Conservation (phyloP, 768 basidiomycete genomes). For the Cyathus striatus region DNA sequence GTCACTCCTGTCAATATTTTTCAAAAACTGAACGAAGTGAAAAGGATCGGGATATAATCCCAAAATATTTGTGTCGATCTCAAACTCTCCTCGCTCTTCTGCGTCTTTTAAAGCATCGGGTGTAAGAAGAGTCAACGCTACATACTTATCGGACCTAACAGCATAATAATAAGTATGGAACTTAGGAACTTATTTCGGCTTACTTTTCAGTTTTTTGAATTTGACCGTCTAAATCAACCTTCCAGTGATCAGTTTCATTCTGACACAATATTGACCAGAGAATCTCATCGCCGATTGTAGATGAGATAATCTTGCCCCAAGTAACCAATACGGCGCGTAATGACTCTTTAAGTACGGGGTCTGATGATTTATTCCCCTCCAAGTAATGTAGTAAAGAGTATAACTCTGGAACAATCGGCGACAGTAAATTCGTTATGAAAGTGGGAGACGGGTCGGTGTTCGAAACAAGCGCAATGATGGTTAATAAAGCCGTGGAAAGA, state of each 20-base stretch:
- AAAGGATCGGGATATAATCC: slow-evolving; percentile 72
- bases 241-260: slow-evolving; percentile 49
- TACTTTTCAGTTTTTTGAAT: slow-evolving; percentile 39
- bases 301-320: slow-evolving; percentile 68
- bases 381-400: slow-evolving; percentile 61
- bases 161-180: slow-evolving; percentile 2
- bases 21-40: slow-evolving; percentile 63
- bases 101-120: slow-evolving; percentile 41
- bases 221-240: slow-evolving; percentile 49
- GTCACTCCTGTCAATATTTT: slow-evolving; percentile 60
- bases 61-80: slow-evolving; percentile 52
- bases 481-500: slow-evolving; percentile 40
- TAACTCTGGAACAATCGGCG: slow-evolving; percentile 62
- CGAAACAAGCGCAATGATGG: slow-evolving; percentile 51
- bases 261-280: slow-evolving; percentile 56
- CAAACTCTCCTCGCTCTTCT: slow-evolving; percentile 35
- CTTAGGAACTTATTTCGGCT: slow-evolving; percentile 14
- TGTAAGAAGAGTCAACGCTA: slow-evolving; percentile 40
- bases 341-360: slow-evolving; percentile 58
- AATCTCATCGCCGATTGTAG: slow-evolving; percentile 44
- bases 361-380: slow-evolving; percentile 49
- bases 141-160: slow-evolving; percentile 15
- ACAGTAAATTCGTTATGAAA: slow-evolving; percentile 57
- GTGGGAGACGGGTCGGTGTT: slow-evolving; percentile 78
- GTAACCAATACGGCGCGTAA: slow-evolving; percentile 58